Base-by-base conservation (phyloP, 1,284 basidiomycete species). In the Athelia psychrophila region DNA sequence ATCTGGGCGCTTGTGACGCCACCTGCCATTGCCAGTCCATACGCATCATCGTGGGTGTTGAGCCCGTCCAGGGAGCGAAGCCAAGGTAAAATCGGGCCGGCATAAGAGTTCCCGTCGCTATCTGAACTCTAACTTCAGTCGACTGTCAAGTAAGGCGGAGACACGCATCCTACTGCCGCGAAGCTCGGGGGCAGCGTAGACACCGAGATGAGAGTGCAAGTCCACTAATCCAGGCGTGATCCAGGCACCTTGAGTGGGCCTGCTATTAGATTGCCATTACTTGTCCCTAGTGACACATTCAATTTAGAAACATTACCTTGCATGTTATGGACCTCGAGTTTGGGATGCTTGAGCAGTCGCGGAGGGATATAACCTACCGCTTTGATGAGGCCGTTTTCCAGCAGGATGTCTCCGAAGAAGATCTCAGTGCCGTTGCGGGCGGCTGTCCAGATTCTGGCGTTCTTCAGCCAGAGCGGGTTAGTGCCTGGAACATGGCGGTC, bases 401-500 rank as follows among this genome's bases (percentile, higher is more conserved):
- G 66, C 22, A 83, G 67, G 44, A 87, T 64, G 58, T 85, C 83
- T 3, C 83, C 86, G 24, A 77, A 69, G 18, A 90, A 64, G 33
- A 89, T 70, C 58, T 88, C 81, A 18, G 77, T 79, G 4, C 84
- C 86, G 48, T 84, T 80, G 32, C 83, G 68, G 44, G 78, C 79
- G 18, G 91, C 91, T 0, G 89, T 93, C 78, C 92, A 91, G 18
- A 96, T 77, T 0, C 82, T 84, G 2, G 83, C 91, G 65, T 95
- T 93, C 64, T 78, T 77, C 58, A 95, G 85, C 59, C 87, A 73
- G 6, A 84, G 83, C 3, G 84, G 71, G 36, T 76, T 77, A 0
- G 86, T 87, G 2, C 84, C 86, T 5, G 69, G 66, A 50, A 86
- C 89, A 59, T 80, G 90, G 38, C 92, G 74, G 62, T 95, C 91